Conservation (phyloP, 495 filamentous ascomycete genomes). For the Astrothelium macrocarpum region DNA sequence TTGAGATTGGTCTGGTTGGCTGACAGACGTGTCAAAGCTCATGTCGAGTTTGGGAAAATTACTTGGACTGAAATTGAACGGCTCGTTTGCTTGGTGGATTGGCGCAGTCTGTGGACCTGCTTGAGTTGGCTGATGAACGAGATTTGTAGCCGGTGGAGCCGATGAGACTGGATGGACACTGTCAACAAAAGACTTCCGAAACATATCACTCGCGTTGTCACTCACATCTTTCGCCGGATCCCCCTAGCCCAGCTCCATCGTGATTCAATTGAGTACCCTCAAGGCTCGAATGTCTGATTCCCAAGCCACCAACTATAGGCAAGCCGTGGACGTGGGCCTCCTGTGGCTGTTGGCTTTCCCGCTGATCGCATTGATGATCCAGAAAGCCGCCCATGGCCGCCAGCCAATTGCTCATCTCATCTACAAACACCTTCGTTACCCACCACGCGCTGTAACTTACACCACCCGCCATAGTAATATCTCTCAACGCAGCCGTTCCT, state of each 20-base stretch:
- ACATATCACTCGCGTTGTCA: not conserved
- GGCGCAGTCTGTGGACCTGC: not conserved
- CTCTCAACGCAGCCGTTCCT: constrained; percentile 60
- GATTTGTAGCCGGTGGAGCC: not conserved
- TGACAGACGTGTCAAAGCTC: constrained; percentile 15
- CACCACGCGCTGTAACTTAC: constrained; percentile 92
- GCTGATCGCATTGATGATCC: constrained; percentile 28
- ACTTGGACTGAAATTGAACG: not conserved
- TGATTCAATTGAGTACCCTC: not conserved
- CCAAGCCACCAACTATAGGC: not conserved
- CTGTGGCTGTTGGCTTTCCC: not conserved
- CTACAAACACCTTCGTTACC: constrained; percentile 95
- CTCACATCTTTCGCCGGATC: constrained; percentile 1
- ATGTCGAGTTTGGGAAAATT: constrained; percentile 12
- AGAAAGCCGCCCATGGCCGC: constrained; percentile 91
- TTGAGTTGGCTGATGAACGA: not conserved
- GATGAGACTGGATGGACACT: not conserved
- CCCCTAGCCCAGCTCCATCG: not conserved
- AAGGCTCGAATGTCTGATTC: not conserved
- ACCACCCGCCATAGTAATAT: constrained; percentile 71
- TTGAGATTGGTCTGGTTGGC: constrained; percentile 10
- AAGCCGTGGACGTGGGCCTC: not conserved
- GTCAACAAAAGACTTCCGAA: not conserved
- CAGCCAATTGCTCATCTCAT: constrained; percentile 89
- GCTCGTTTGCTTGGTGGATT: not conserved